phyloP scores from a whole-genome alignment of 805 yeast species.

The Lipomyces chichibuensis region DNA sequence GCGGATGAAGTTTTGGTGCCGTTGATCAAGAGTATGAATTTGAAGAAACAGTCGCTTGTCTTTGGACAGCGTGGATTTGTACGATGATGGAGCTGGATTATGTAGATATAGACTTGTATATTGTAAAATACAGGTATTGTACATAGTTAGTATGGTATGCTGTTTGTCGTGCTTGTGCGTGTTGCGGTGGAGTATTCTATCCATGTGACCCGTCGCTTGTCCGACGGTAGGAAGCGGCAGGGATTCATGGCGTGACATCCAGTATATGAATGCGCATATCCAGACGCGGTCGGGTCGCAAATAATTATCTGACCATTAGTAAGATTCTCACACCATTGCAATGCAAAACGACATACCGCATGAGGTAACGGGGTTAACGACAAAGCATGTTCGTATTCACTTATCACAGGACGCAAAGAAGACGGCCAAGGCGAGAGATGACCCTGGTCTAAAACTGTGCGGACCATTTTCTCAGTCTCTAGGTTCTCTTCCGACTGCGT shows the following conservation, averaged over 20 bases:
- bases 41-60: constrained; percentile 44
- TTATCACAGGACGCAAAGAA: constrained; percentile 61
- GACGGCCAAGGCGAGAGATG: constrained; percentile 78
- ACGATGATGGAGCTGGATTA: neutral
- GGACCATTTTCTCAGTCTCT: constrained; percentile 41
- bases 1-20: constrained; percentile 87
- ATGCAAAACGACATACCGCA: constrained; percentile 41
- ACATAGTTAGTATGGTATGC: constrained; percentile 8
- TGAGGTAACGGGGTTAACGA: constrained; percentile 80
- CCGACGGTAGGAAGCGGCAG: constrained; percentile 7
- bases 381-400: constrained; percentile 71
- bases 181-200: constrained; percentile 71
- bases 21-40: constrained; percentile 75
- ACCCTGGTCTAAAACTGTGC: constrained; percentile 85
- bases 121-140: neutral
- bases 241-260: constrained; percentile 28
- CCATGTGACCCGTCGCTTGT: constrained; percentile 53
- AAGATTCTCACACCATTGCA: constrained; percentile 7
- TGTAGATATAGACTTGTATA: neutral
- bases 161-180: constrained; percentile 21
- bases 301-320: constrained; percentile 49
- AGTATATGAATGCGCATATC: constrained; percentile 61
- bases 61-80: constrained; percentile 18
- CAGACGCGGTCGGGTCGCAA: constrained; percentile 72
- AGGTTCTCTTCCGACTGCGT: constrained; percentile 5